phyloP scores from a whole-genome alignment of 768 basidiomycete genomes.

The Pulveroboletus sp. region DNA sequence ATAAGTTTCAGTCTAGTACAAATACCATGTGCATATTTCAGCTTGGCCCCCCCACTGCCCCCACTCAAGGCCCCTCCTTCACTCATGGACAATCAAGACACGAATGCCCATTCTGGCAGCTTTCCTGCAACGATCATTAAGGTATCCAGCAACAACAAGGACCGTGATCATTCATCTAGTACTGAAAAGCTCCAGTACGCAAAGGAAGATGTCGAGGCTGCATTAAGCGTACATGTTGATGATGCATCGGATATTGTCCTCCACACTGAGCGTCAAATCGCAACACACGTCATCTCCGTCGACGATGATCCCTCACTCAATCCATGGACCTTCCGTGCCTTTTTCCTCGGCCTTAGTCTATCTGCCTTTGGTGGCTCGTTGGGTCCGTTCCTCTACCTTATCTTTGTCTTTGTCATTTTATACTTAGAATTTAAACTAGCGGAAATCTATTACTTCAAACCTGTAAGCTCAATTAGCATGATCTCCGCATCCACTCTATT shows the following conservation, averaged over 20 bases:
- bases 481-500: neutral
- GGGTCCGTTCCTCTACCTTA: constrained; percentile 28
- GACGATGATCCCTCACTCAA: constrained; percentile 30
- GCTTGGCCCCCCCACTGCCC: neutral
- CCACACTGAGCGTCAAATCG: constrained; percentile 44
- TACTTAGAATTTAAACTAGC: constrained; percentile 36
- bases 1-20: no score
- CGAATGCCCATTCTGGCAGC: neutral
- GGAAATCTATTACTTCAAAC: constrained; percentile 62
- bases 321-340: constrained; percentile 40
- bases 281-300: constrained; percentile 44
- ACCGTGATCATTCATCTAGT: constrained; percentile 7
- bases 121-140: neutral
- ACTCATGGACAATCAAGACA: constrained; percentile 1
- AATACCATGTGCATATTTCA: no score
- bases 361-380: constrained; percentile 50
- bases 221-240: constrained; percentile 2
- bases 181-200: constrained; percentile 10
- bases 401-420: neutral
- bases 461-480: constrained; percentile 28
- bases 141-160: neutral
- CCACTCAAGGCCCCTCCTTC: neutral
- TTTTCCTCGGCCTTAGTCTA: constrained; percentile 54
- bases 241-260: constrained; percentile 25
- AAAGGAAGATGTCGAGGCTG: constrained; percentile 33